Percentiles rank a stretch among this genome's conserved stretches.
These are phyloP conservation scores for Ophiostoma ulmi DNA, from an alignment of 2,329 filamentous ascomycete species.

Conservation along the genomic window DNA sequence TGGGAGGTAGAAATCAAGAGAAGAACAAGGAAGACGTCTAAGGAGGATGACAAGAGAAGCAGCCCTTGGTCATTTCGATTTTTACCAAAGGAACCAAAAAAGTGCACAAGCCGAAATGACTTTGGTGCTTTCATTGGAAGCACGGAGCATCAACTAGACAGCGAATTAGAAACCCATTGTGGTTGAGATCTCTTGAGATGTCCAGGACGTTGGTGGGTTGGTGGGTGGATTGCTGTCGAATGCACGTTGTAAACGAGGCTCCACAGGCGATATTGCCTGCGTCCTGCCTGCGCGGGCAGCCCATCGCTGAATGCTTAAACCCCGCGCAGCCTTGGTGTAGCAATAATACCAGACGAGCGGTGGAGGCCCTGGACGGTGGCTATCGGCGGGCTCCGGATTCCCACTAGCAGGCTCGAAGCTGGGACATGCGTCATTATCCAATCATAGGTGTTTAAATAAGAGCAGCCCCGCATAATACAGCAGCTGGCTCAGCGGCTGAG, in stretches of 20 bases:
- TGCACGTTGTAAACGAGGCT: background rate
- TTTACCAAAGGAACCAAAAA: background rate
- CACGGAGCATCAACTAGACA: background rate
- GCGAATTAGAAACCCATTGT: background rate
- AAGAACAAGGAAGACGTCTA: background rate
- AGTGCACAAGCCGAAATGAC: background rate
- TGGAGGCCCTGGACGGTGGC: constrained; percentile 23
- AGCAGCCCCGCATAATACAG: constrained; percentile 12
- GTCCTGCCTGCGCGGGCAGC: constrained; percentile 16
- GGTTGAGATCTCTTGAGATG: background rate
- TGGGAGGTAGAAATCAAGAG: background rate
- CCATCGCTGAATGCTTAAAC: constrained; percentile 15
- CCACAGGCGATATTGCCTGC: background rate
- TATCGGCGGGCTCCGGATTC: constrained; percentile 30
- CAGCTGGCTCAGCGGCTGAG: background rate
- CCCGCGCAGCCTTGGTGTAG: constrained; percentile 10
- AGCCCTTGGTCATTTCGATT: background rate
- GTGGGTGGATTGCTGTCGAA: background rate
- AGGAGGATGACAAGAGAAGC: background rate
- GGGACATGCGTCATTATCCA: constrained; percentile 3
- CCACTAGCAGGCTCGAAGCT: constrained; percentile 19
- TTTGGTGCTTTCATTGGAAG: background rate
- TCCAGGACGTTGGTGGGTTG: background rate
- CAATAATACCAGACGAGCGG: constrained; percentile 2
- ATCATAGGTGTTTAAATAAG: constrained; percentile 7